A percentile compares a stretch with the other conserved stretches of the same genome.
Conservation (phyloP, 306 rosid genomes). For the Crotalaria pallida region DNA sequence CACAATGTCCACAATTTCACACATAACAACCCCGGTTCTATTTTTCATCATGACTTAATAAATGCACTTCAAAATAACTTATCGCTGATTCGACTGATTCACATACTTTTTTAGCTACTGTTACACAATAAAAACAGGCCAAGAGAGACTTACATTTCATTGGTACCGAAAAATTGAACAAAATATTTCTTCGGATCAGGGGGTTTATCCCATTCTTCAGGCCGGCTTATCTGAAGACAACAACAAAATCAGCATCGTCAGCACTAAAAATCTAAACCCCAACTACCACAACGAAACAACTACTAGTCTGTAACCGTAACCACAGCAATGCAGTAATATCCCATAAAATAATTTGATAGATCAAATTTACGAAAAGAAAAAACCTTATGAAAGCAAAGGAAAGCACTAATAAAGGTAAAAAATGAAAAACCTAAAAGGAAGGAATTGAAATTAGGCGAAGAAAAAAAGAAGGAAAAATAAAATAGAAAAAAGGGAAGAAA, state of each 20-base stretch:
- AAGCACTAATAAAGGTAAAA: not conserved
- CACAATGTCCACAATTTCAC: not conserved
- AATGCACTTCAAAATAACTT: not conserved
- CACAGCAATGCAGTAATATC: constrained; percentile 12
- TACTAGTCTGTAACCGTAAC: not conserved
- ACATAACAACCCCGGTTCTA: not conserved
- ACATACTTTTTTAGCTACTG: not conserved
- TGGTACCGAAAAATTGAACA: constrained; percentile 88
- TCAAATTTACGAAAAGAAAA: not conserved
- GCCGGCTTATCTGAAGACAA: constrained; percentile 78
- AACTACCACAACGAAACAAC: not conserved
- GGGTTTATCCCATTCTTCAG: constrained; percentile 79
- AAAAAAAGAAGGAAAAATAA: too few relatives aligned
- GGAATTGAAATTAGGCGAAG: not conserved
- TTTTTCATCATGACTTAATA: not conserved
- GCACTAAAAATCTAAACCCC: not conserved
- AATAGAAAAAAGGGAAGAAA: not conserved
- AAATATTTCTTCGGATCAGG: constrained; percentile 92
- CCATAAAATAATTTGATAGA: too few relatives aligned
- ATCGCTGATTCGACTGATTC: not conserved
- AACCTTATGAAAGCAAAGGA: not conserved
- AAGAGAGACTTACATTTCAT: constrained; percentile 73
- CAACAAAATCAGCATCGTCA: constrained; percentile 23
- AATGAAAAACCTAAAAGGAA: not conserved
- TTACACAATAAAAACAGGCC: constrained; percentile 1